Evolutionary conservation across 805 yeast genomes (phyloP).

Genomic region (Metschnikowia cerradonensis): DNA sequence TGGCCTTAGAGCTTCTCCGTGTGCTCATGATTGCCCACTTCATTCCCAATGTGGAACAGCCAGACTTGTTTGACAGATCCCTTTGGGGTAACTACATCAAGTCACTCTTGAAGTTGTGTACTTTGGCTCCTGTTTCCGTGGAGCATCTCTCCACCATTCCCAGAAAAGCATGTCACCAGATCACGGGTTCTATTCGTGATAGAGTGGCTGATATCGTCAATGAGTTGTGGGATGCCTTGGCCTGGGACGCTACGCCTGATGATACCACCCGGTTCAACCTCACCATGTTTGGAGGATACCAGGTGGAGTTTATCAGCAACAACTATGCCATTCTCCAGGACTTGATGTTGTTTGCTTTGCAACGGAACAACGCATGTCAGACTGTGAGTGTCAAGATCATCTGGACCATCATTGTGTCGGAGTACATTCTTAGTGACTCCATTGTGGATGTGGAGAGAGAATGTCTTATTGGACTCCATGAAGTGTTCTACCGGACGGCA

Average conservation of each 20-base stretch:
- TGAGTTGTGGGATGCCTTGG: conserved; percentile 71
- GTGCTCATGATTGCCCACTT: conserved; percentile 47
- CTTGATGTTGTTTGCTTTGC: conserved; percentile 64
- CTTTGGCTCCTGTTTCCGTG: conserved; percentile 63
- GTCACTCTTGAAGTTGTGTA: conserved; percentile 53
- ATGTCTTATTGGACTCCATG: conserved; percentile 59
- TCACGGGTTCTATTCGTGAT: conserved; percentile 61
- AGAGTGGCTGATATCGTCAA: conserved; percentile 53
- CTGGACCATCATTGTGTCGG: conserved; percentile 70
- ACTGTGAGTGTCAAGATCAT: conserved; percentile 59
- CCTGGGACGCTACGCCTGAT: conserved; percentile 55
- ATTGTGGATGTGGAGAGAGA: conserved; percentile 60
- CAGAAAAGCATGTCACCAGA: conserved; percentile 59
- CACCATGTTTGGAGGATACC: conserved; percentile 63
- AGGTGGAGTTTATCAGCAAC: conserved; percentile 54
- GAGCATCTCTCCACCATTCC: conserved; percentile 73
- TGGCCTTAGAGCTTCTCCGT: conserved; percentile 49
- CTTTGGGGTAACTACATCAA: conserved; percentile 69
- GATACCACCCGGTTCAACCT: conserved; percentile 57
- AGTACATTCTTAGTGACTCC: conserved; percentile 54
- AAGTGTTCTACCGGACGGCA: conserved; percentile 52
- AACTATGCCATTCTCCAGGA: conserved; percentile 62
- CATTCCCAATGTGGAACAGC: conserved; percentile 49
- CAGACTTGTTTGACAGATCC: conserved; percentile 52
- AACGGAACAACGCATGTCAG: conserved; percentile 58